These are phyloP conservation scores for Amanita phalloides DNA, from an alignment of 768 basidiomycete genomes.

Conservation along the genomic window DNA sequence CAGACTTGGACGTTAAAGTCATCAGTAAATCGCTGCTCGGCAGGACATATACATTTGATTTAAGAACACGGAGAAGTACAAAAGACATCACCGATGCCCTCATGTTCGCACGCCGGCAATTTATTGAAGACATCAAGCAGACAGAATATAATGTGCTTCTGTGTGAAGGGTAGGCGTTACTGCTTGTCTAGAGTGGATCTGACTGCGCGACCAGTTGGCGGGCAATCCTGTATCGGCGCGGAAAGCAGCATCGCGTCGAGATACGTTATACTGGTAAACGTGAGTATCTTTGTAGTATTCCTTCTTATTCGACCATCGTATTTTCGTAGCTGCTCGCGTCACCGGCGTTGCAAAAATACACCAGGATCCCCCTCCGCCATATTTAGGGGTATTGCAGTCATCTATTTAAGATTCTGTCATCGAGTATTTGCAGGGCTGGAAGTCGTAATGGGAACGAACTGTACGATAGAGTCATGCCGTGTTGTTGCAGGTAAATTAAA, in stretches of 20 bases:
- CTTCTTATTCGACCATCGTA: slow-evolving; percentile 4
- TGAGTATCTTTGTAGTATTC: slow-evolving; percentile 14
- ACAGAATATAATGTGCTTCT: slow-evolving; percentile 56
- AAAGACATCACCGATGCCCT: slow-evolving; percentile 42
- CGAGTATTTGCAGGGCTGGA: background rate
- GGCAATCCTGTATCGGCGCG: slow-evolving; percentile 52
- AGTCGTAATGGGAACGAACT: background rate
- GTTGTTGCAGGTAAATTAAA: background rate
- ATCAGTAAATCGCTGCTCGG: slow-evolving; percentile 53
- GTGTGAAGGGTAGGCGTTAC: slow-evolving; percentile 44
- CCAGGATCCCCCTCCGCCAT: slow-evolving; percentile 47
- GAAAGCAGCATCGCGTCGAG: slow-evolving; percentile 52
- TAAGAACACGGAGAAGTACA: slow-evolving; percentile 32
- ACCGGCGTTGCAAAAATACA: slow-evolving; percentile 28
- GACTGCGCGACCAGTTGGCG: slow-evolving; percentile 35
- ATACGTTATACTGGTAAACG: slow-evolving; percentile 61
- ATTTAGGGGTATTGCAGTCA: slow-evolving; percentile 51
- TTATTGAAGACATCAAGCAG: slow-evolving; percentile 42
- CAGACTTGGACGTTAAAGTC: slow-evolving; percentile 13
- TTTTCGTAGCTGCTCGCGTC: slow-evolving; percentile 38
- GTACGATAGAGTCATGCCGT: background rate
- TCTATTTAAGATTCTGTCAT: slow-evolving; percentile 12
- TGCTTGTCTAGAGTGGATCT: background rate
- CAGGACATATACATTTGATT: slow-evolving; percentile 54
- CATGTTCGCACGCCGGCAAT: slow-evolving; percentile 51